Base-by-base conservation (phyloP, 768 basidiomycete genomes). In the Leccinum ochraceum region DNA sequence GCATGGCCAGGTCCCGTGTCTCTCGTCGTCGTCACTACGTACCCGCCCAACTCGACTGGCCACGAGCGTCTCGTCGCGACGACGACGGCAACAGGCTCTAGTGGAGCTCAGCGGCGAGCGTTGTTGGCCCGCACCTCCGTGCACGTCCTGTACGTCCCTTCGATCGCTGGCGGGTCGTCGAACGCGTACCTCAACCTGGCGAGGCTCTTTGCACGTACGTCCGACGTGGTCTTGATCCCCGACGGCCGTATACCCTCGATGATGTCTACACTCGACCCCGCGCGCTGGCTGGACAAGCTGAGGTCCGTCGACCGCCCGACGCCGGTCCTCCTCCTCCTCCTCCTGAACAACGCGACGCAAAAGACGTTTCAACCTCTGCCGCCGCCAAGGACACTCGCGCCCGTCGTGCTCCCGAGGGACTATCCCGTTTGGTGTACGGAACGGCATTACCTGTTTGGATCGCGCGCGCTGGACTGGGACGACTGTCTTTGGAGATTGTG, bases 401-500 rank as follows among this genome's bases (percentile, higher is more conserved):
- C 87, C 3, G 63, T 84, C 16, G 60, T 85, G 22, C 66, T 74
- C 65, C 69, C 64, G 61, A 77, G 65, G 66, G 75, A 84, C 64
- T 74, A 83, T 62, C 75, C 79, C 1, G 67, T 81, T 9, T 89
- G 87, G 87, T 89, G 87, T 63, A 79, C 82, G 2, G 86, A 88
- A 60, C 79, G 86, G 39, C 75, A 81, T 58, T 82, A 84, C 60
- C 63, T 79, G 17, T 69, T 73, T 51, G 70, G 73, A 36, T 78
- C 81, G 24, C 83, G 85, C 22, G 60, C 65, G 1, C 70, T 77
- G 4, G 85, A 87, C 60, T 89, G 87, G 87, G 76, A 79, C 36
- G 84, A 86, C 60, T 89, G 87, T 68, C 71, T 88, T 14, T 89
- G 87, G 86, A 83, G 85, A 65, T 60, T 87, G 59, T 83, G 82